Evolutionary conservation across 2,329 filamentous ascomycete species (phyloP).

Genomic region (Fonsecaea pugnacius): DNA sequence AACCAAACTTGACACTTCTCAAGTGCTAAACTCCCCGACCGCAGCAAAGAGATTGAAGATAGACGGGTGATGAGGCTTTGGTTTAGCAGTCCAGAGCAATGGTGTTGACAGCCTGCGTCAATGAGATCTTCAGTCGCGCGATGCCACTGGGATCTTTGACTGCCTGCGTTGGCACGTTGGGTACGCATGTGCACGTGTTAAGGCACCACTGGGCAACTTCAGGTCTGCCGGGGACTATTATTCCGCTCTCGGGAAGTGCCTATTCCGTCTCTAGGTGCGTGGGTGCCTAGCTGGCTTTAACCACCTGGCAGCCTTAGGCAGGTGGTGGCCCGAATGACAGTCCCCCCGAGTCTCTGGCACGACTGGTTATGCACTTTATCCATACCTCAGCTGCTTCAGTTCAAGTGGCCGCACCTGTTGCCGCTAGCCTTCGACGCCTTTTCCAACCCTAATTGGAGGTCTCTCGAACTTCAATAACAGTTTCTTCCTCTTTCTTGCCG

Average conservation of each 20-base stretch:
- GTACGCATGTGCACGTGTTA: neutral
- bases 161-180: neutral
- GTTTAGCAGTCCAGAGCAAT: neutral
- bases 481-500: neutral
- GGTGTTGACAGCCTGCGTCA: neutral
- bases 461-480: constrained; percentile 7
- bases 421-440: neutral
- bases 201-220: neutral
- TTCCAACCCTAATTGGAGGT: constrained; percentile 14
- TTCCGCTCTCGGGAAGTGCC: neutral
- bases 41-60: constrained; percentile 5
- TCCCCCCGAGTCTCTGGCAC: too few relatives aligned
- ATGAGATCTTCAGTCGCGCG: neutral
- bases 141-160: neutral
- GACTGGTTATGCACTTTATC: too few relatives aligned
- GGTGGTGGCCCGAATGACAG: too few relatives aligned
- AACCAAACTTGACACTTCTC: neutral
- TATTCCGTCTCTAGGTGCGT: neutral
- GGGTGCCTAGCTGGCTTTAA: too few relatives aligned
- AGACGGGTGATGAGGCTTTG: neutral
- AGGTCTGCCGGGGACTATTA: neutral
- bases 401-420: neutral
- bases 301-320: too few relatives aligned
- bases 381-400: neutral
- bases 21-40: constrained; percentile 8